Evolutionary conservation across 2,329 filamentous ascomycete genomes (phyloP), one percentile per base, ranked within the genome.

Genomic region (Fusarium sp.): DNA sequence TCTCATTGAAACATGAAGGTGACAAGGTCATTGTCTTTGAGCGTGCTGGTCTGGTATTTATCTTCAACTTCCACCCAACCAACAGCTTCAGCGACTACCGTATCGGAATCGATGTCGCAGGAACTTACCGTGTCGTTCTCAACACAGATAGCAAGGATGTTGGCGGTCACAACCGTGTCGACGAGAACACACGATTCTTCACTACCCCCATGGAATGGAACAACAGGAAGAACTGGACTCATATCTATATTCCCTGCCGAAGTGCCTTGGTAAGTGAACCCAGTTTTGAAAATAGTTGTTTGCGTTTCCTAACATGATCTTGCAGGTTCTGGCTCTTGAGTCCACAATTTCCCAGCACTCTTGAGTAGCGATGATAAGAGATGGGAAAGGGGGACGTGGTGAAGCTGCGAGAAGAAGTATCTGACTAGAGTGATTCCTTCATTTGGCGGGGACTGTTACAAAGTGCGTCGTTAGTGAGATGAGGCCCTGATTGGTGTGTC

Each of bases 21-120:
- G 96, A 99, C 84, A 99, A 98, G 84, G 91, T 98, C 46, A 90
- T 99, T 72, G 95, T 97, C 7, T 99, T 98, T 80, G 96, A 99
- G 85, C 90, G 96, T 36, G 96, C 91, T 3, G 95, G 95, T 0
- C 84, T 97, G 65, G 86, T 99, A 15, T 99, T 95, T 86, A 88
- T 98, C 76, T 98, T 99, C 88, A 99, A 99, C 84, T 98, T 98
- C 87, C 91, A 98, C 80, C 91, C 93, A 1, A 89, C 89, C 33
- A 84, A 92, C 74, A 97, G 94, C 81, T 99, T 93, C 83, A 91
- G 92, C 15, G 96, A 98, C 82, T 99, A 98, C 81, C 90, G 95
- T 41, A 92, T 99, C 50, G 96, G 96, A 22, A 87, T 99, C 42
- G 94, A 98, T 56, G 86, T 90, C 25, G 84, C 92, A 7, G 96